These are phyloP conservation scores for Phoma sp. DNA, from an alignment of 2,329 filamentous ascomycete genomes.

Conservation along the genomic window DNA sequence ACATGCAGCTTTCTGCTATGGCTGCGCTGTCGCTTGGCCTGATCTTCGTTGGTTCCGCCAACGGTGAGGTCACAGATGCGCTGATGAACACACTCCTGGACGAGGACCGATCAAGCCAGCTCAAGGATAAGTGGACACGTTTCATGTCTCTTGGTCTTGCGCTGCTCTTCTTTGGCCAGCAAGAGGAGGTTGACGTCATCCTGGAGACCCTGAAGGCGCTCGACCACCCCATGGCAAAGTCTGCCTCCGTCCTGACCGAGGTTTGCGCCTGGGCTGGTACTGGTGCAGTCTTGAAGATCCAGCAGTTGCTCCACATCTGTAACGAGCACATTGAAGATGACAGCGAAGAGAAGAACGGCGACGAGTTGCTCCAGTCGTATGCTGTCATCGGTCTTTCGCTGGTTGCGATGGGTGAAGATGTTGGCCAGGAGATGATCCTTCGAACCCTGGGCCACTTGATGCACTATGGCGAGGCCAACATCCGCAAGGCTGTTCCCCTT, in stretches of 20 bases:
- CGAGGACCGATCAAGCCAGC: constrained; percentile 85
- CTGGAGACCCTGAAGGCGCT: constrained; percentile 96
- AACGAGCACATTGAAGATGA: constrained; percentile 96
- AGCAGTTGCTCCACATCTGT: constrained; percentile 96
- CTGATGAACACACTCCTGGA: constrained; percentile 93
- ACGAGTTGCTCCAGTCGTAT: constrained; percentile 94
- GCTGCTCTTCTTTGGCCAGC: constrained; percentile 91
- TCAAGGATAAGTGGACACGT: constrained; percentile 98
- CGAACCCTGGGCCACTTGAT: constrained; percentile 97
- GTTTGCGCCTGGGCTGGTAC: constrained; percentile 99
- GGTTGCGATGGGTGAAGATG: constrained; percentile 97
- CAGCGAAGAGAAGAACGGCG: constrained; percentile 87
- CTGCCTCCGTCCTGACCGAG: constrained; percentile 91
- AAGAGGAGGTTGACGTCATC: constrained; percentile 98
- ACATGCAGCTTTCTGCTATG: constrained; percentile 97
- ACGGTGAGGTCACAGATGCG: constrained; percentile 88
- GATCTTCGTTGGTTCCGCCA: constrained; percentile 90
- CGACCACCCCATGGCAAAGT: constrained; percentile 94
- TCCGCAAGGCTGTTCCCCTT: constrained; percentile 91
- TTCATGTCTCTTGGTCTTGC: constrained; percentile 95
- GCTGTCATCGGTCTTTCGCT: constrained; percentile 92
- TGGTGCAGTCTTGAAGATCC: constrained; percentile 94
- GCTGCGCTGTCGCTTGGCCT: constrained; percentile 89
- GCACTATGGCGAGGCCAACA: constrained; percentile 98
- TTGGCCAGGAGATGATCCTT: constrained; percentile 98